These are phyloP conservation scores for Mycosphaerelloides madeirae DNA, from an alignment of 2,329 filamentous ascomycete genomes.

Conservation along the genomic window DNA sequence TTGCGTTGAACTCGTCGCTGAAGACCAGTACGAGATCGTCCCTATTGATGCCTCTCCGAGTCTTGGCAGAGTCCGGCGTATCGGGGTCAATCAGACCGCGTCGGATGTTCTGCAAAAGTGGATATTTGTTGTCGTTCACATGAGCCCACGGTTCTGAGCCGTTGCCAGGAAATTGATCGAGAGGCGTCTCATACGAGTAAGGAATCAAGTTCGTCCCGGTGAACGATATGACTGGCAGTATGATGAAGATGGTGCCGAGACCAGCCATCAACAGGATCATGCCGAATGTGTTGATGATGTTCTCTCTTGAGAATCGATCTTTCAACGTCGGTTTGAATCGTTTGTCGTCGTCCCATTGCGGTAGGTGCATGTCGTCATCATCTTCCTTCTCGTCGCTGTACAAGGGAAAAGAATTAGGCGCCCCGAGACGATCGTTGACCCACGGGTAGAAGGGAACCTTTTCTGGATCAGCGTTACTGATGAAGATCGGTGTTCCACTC, in stretches of 20 bases:
- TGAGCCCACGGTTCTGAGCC: constrained; percentile 38
- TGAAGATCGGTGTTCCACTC: constrained; percentile 25
- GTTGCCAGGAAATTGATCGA: constrained; percentile 36
- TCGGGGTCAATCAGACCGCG: constrained; percentile 61
- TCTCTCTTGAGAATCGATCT: constrained; percentile 44
- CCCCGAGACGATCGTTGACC: constrained; percentile 45
- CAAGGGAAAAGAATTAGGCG: constrained; percentile 42
- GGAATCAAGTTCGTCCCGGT: constrained; percentile 38
- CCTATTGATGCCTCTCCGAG: constrained; percentile 55
- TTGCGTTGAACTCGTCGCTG: constrained; percentile 66
- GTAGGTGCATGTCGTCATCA: constrained; percentile 53
- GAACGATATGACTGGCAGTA: constrained; percentile 48
- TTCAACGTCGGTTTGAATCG: constrained; percentile 39
- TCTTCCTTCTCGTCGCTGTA: constrained; percentile 49
- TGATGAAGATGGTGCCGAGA: constrained; percentile 47
- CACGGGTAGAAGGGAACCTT: constrained; percentile 37
- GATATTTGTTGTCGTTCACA: constrained; percentile 47
- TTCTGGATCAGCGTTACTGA: constrained; percentile 30
- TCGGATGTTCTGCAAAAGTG: constrained; percentile 46
- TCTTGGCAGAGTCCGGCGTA: constrained; percentile 55
- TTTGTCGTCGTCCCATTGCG: constrained; percentile 47
- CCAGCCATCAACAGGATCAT: constrained; percentile 45
- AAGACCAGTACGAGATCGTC: constrained; percentile 60
- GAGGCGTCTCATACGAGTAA: constrained; percentile 37
- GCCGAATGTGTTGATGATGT: constrained; percentile 41